Conservation (phyloP, 73 alveolate species). For the Blepharisma japonicum region DNA sequence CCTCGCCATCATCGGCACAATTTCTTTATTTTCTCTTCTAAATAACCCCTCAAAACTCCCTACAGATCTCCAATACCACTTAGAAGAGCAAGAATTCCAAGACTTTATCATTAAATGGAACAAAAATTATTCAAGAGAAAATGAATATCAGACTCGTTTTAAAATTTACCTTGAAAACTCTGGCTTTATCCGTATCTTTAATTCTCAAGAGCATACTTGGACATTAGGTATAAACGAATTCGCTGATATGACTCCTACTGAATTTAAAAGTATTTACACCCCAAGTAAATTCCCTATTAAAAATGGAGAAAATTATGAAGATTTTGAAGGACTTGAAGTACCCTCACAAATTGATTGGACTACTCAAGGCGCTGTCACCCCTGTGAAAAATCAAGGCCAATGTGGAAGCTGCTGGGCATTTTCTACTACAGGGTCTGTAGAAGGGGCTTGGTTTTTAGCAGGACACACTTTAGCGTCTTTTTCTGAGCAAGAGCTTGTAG, state of each 20-base stretch:
- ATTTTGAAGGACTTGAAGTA: neutral
- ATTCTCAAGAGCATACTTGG: slow-evolving; percentile 26
- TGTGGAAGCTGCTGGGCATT: slow-evolving; percentile 91
- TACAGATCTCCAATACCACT: slow-evolving; percentile 11
- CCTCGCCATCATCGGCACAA: too few relatives aligned
- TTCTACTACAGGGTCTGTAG: slow-evolving; percentile 76
- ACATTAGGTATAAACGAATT: slow-evolving; percentile 18
- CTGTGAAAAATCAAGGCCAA: slow-evolving; percentile 65
- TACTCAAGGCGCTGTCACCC: slow-evolving; percentile 54
- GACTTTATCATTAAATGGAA: neutral
- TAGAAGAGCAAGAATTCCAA: neutral
- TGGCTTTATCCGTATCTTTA: slow-evolving; percentile 24
- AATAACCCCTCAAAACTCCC: too few relatives aligned
- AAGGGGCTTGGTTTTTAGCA: slow-evolving; percentile 50
- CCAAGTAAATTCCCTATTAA: neutral
- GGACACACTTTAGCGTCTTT: slow-evolving; percentile 37
- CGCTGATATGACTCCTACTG: neutral
- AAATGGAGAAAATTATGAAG: too few relatives aligned
- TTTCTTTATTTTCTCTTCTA: too few relatives aligned
- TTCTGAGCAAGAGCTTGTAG: slow-evolving; percentile 61
- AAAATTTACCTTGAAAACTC: slow-evolving; percentile 30
- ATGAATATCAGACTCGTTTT: slow-evolving; percentile 37
- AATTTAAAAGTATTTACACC: slow-evolving; percentile 2
- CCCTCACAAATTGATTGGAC: slow-evolving; percentile 57
- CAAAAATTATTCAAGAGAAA: slow-evolving; percentile 20